Conservation (phyloP, 2,329 filamentous ascomycete genomes). For the Paecilomyces sp. region DNA sequence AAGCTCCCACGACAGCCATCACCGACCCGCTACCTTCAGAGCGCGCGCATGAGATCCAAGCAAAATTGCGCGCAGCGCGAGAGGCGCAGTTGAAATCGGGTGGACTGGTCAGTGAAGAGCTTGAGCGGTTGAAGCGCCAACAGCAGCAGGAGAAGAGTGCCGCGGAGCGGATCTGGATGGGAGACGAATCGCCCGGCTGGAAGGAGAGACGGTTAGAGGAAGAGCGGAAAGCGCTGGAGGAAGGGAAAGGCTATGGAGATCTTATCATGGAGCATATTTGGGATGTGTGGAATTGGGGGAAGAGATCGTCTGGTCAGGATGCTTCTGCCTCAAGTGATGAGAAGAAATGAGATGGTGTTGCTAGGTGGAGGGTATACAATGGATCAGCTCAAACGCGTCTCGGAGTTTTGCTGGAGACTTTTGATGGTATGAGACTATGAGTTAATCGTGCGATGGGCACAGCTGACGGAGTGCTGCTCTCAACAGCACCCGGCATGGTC, state of each 20-base stretch:
- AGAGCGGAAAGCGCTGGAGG: constrained; percentile 35
- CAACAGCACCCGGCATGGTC: no score
- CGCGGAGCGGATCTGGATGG: constrained; percentile 31
- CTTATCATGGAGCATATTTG: constrained; percentile 41
- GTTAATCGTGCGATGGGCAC: no score
- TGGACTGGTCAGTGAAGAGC: constrained; percentile 16
- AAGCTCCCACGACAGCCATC: constrained; percentile 8
- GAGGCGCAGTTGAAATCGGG: constrained; percentile 19
- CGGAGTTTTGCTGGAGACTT: background rate
- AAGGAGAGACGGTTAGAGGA: constrained; percentile 34
- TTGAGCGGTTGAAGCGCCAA: constrained; percentile 26
- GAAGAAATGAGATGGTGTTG: constrained; percentile 4
- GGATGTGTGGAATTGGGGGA: constrained; percentile 39
- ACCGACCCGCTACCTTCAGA: constrained; percentile 22
- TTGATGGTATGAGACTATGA: no score
- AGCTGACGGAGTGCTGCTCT: no score
- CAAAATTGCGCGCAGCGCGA: constrained; percentile 18
- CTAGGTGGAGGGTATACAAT: background rate
- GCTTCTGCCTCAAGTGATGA: constrained; percentile 9
- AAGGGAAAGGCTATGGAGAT: constrained; percentile 38
- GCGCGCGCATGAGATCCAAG: constrained; percentile 26
- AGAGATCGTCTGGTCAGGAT: constrained; percentile 13
- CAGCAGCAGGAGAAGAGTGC: constrained; percentile 20
- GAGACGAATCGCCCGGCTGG: constrained; percentile 36
- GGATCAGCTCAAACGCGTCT: no score